These are phyloP conservation scores for Didymella pinodella DNA, from an alignment of 2,329 filamentous ascomycete genomes.

Conservation along the genomic window DNA sequence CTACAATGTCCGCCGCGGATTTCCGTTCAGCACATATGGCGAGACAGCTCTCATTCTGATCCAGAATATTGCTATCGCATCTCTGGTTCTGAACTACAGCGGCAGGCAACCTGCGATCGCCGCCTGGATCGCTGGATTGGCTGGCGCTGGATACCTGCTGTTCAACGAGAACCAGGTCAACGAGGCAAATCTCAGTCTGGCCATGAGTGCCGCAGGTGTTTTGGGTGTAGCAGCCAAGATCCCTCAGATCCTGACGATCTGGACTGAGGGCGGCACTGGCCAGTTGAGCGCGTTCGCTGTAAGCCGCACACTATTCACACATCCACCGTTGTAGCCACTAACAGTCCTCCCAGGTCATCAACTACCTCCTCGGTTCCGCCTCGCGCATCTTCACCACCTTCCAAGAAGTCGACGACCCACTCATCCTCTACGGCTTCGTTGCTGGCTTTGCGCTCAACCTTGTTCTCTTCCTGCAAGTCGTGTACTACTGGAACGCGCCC, in stretches of 20 bases:
- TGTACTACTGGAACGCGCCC: constrained; percentile 89
- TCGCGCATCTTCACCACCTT: constrained; percentile 97
- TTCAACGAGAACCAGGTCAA: constrained; percentile 72
- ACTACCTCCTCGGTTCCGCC: constrained; percentile 92
- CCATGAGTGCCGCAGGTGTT: constrained; percentile 85
- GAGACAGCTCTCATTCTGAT: constrained; percentile 91
- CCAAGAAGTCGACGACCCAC: constrained; percentile 94
- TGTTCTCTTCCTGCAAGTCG: constrained; percentile 86
- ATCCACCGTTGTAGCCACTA: neutral
- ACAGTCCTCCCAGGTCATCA: constrained; percentile 77
- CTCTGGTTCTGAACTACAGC: constrained; percentile 84
- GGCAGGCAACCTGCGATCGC: constrained; percentile 73
- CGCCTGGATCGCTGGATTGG: constrained; percentile 79
- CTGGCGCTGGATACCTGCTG: constrained; percentile 72
- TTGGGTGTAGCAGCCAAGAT: constrained; percentile 89
- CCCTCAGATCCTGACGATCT: constrained; percentile 90
- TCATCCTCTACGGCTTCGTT: constrained; percentile 94
- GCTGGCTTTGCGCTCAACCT: constrained; percentile 90
- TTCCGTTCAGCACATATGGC: constrained; percentile 96
- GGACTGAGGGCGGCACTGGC: constrained; percentile 84
- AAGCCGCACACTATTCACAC: constrained; percentile 51
- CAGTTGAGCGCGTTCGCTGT: constrained; percentile 97
- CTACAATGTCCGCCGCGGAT: constrained; percentile 89
- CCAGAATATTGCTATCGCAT: constrained; percentile 90
- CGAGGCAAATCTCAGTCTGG: constrained; percentile 71